Percentiles rank a stretch among this genome's conserved stretches.
Evolutionary conservation across 208 protist genomes (phyloP).

Genomic region (Naegleria lovaniensis): DNA sequence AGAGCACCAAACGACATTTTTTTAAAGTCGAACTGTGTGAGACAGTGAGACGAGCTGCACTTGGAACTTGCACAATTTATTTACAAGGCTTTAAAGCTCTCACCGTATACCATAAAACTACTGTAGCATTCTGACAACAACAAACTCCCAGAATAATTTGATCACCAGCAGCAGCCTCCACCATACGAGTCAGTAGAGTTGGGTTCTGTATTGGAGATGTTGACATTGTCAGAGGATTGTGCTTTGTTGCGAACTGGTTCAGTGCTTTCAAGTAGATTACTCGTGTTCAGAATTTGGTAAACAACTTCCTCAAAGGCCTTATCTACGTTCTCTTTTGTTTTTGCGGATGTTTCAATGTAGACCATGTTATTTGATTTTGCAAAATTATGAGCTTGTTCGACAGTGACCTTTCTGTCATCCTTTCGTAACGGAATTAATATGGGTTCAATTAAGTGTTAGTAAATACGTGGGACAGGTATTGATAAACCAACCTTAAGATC

Average conservation of each 20-base stretch:
- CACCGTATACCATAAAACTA: no score
- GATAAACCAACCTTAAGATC: conserved; percentile 48
- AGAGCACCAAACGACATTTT: no score
- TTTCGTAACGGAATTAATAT: background rate
- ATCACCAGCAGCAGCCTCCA: background rate
- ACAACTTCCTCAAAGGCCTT: conserved; percentile 74
- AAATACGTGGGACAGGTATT: no score
- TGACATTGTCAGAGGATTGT: background rate
- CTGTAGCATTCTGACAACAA: no score
- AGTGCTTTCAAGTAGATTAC: background rate
- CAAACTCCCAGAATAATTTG: no score
- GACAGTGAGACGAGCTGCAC: no score
- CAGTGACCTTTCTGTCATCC: background rate
- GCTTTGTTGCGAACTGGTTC: background rate
- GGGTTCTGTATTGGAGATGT: background rate
- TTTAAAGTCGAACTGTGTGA: no score
- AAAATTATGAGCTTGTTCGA: background rate
- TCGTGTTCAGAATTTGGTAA: conserved; percentile 53
- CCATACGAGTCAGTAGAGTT: background rate
- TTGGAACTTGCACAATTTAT: no score
- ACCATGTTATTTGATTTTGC: conserved; percentile 66
- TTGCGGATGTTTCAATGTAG: conserved; percentile 78
- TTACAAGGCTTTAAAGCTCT: no score
- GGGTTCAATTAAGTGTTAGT: no score
- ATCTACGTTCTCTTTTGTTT: conserved; percentile 80